Base-by-base conservation (phyloP, 306 rosid species). In the Quercus rubra region DNA sequence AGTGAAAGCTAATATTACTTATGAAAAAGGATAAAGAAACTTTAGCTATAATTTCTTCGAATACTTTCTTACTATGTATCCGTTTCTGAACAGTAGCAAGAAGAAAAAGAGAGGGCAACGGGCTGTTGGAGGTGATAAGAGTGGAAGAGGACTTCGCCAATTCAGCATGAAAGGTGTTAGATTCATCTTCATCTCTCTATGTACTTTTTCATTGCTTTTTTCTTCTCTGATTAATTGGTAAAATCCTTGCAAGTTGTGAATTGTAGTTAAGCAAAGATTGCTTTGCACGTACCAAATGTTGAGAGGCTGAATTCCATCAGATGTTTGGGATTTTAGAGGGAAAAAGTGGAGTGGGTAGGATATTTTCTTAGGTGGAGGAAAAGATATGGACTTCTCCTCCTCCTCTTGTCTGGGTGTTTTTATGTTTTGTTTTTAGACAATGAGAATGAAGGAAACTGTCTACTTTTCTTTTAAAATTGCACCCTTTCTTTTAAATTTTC, bases 31-130 rank as follows among this genome's bases (percentile, higher is more conserved):
- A 35, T 18, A 9, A 8, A 41, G 27, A 61, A 78, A 31, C 33
- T 75, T 9, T 63, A 66, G 23, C 35, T 70, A 49, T 77, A 17
- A 61, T 49, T 57, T 56, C 17, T 14, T 69, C 55, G 15, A 54
- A 51, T 82, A 56, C 71, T 52, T 79, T 49, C 77, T 78, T 19
- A 80, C 69, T 74, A 61, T 25, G 73, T 63, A 56, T 63, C 77
- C 6, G 79, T 75, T 79, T 79, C 64, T 66, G 66, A 63, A 59
- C 85, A 82, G 92, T 79, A 88, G 88, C 83, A 93, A 90, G 90
- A 95, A 92, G 96, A 95, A 95, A 83, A 95, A 92, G 91, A 91
- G 99, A 81, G 97, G 95, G 61, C 98, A 91, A 70, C 92, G 99
- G 2, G 99, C 95, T 15, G 98, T 88, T 72, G 97, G 91, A 78